Evolutionary conservation across 768 basidiomycete genomes (phyloP), one percentile per base, ranked within the genome.

Genomic region (Rhizopogon rudus): DNA sequence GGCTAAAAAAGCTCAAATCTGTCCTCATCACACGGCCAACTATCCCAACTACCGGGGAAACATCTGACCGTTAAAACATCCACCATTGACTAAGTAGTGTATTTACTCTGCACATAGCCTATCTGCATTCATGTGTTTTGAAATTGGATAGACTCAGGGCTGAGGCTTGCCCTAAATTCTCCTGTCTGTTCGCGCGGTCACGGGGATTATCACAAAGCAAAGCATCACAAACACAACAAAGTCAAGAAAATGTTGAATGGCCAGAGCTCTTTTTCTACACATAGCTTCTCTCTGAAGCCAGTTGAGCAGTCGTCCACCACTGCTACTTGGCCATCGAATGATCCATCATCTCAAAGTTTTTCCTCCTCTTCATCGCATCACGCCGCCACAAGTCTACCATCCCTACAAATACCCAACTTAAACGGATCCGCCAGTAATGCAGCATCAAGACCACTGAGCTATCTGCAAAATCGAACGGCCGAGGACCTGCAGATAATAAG

Each of bases 1-100:
- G 90, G 65, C 70, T 93, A 57, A 88, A 88, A 63, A 71, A 68
- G 20, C 71, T 86, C 17, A 82, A 80, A 57, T 57, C 67, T 51
- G 62, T 71, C 53, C 31, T 72, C 43, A 57, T 67, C 0, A 54
- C 63, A 8, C 66, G 62, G 52, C 61, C 61, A 22, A 8, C 35
- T 14, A 37, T 49, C 3, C 44, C 57, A 31, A 6, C 44, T 33
- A 29, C 31, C 1, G 42, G 33, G 5, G 35, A 25, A 33, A 37
- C 13, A 9, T 49, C 35, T 49, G 33, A 22, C 33, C 33, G 20
- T 35, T 49, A 20, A 22, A 35, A 13, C 0, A 22, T 37, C 8
- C 5, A 50, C 5, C 22, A 49, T 33, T 31, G 22, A 53, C 13
- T 35, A 17, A 44, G n/a, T 29, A 54, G 53, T 37, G 17, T 48